Conservation (phyloP, 495 filamentous ascomycete species). For the Neurospora tetrasperma region DNA sequence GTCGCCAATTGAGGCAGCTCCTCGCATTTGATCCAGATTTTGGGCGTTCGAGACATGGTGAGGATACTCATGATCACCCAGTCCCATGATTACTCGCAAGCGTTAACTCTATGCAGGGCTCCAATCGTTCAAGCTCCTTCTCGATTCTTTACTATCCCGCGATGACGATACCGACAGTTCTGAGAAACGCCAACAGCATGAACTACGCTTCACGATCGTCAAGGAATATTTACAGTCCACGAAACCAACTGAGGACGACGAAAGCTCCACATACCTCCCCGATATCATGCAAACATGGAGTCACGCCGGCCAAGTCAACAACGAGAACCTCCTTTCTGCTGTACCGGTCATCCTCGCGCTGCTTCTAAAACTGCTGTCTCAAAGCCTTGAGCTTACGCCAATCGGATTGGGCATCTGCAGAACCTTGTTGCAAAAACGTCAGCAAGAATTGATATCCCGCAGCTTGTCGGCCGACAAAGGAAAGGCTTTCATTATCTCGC, state of each 20-base stretch:
- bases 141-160: conserved; percentile 52
- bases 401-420: conserved; percentile 64
- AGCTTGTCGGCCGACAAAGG: conserved; percentile 60
- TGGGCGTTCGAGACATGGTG: conserved; percentile 53
- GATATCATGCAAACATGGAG: conserved; percentile 74
- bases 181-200: conserved; percentile 32
- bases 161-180: conserved; percentile 24
- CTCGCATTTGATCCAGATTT: conserved; percentile 60
- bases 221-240: conserved; percentile 63
- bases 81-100: not conserved
- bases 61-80: conserved; percentile 8
- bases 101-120: conserved; percentile 41
- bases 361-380: conserved; percentile 62
- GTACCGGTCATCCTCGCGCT: conserved; percentile 67
- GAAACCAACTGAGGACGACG: conserved; percentile 45
- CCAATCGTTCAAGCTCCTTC: conserved; percentile 64
- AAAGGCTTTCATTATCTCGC: conserved; percentile 78
- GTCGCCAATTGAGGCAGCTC: conserved; percentile 49
- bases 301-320: conserved; percentile 58
- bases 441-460: conserved; percentile 60
- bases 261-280: conserved; percentile 49
- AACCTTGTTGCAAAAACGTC: conserved; percentile 59
- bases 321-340: conserved; percentile 63
- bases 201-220: conserved; percentile 45
- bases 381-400: conserved; percentile 55